Evolutionary conservation across 352 stramenopile species (phyloP).

Genomic region (Sclerospora graminicola): DNA sequence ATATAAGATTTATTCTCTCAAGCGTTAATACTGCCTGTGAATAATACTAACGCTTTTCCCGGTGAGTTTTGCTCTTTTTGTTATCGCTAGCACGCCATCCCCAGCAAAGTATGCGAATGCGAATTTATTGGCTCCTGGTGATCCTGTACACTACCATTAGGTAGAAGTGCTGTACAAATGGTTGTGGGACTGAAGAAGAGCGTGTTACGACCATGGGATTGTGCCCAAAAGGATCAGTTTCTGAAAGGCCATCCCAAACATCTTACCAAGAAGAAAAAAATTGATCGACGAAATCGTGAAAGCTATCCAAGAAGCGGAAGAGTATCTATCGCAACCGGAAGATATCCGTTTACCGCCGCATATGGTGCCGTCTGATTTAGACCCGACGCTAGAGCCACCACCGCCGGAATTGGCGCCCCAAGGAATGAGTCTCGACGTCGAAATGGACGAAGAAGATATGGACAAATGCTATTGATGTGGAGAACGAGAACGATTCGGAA

Average conservation of each 20-base stretch:
- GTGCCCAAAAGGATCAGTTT: constrained; percentile 49
- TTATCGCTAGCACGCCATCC: no score
- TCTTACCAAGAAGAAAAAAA: constrained; percentile 52
- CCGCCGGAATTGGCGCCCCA: constrained; percentile 23
- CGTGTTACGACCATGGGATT: constrained; percentile 64
- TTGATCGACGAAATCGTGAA: constrained; percentile 34
- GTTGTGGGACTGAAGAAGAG: constrained; percentile 57
- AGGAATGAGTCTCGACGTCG: constrained; percentile 20
- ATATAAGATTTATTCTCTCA: no score
- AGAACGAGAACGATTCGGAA: constrained; percentile 8
- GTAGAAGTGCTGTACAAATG: no score
- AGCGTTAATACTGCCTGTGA: no score
- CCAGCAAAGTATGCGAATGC: no score
- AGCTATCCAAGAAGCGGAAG: constrained; percentile 61
- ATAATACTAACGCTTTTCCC: no score
- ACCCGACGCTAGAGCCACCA: constrained; percentile 58
- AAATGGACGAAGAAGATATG: constrained; percentile 15
- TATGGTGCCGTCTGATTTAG: constrained; percentile 78
- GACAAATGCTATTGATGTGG: constrained; percentile 21
- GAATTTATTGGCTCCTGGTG: no score
- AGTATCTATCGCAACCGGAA: constrained; percentile 65
- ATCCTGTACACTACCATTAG: no score
- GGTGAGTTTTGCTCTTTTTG: no score
- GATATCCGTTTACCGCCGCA: constrained; percentile 59
- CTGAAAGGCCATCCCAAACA: constrained; percentile 60